phyloP scores from a whole-genome alignment of 2,329 filamentous ascomycete species.

The Verticillium albo-atrum region DNA sequence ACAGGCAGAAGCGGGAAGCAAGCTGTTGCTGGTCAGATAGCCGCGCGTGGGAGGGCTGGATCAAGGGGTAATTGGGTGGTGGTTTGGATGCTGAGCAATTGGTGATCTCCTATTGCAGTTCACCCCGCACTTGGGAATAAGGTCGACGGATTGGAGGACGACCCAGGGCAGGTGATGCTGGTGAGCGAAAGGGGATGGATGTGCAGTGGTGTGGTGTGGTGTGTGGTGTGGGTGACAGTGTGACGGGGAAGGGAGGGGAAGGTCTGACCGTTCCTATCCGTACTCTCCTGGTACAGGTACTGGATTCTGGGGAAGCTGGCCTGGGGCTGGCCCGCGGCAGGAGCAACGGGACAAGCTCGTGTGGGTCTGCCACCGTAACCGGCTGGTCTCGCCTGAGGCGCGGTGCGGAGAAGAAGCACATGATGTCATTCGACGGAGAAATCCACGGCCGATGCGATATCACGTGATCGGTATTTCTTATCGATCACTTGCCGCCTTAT shows the following conservation, averaged over 20 bases:
- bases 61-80: neutral
- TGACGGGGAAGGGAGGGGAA: constrained; percentile 7
- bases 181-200: neutral
- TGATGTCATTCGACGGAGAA: constrained; percentile 8
- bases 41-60: neutral
- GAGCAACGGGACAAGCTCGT: constrained; percentile 4
- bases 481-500: neutral
- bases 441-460: neutral
- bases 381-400: constrained; percentile 8
- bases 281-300: neutral
- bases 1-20: neutral
- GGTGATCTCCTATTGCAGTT: neutral
- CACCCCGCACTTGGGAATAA: neutral
- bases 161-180: neutral
- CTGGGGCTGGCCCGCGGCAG: neutral
- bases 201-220: neutral
- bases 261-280: constrained; percentile 2
- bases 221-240: constrained; percentile 2
- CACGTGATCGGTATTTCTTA: neutral
- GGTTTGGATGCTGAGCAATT: neutral
- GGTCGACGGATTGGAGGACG: neutral
- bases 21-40: constrained; percentile 7
- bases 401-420: constrained; percentile 11
- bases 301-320: neutral
- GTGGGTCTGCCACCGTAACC: constrained; percentile 6